A percentile compares a stretch with the other conserved stretches of the same genome.
Evolutionary conservation across 2,329 filamentous ascomycete genomes (phyloP).

Genomic region (Fusarium virguliforme): DNA sequence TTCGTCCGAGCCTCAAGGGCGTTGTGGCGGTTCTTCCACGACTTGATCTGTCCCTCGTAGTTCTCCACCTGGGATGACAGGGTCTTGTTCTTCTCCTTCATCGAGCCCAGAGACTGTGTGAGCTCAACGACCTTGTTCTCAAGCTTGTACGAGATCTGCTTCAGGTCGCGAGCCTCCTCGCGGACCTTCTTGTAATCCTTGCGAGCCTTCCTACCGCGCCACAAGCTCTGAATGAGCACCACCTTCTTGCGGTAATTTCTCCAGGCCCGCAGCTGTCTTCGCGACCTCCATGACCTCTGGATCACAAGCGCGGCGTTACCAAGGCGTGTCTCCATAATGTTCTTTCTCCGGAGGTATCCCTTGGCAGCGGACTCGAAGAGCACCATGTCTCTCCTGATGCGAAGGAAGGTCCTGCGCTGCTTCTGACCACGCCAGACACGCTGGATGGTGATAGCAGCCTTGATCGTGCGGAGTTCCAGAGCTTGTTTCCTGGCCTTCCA

Average conservation of each 20-base stretch:
- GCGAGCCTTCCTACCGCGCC: constrained; percentile 88
- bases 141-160: constrained; percentile 99
- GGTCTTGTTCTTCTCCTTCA: constrained; percentile 95
- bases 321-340: constrained; percentile 93
- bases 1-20: constrained; percentile 90
- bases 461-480: constrained; percentile 85
- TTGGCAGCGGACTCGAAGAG: constrained; percentile 92
- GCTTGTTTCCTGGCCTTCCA: constrained; percentile 83
- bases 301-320: constrained; percentile 93
- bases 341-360: constrained; percentile 90
- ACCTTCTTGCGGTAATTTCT: constrained; percentile 91
- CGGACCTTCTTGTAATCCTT: constrained; percentile 90
- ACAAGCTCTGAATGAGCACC: constrained; percentile 90
- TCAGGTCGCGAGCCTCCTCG: constrained; percentile 96
- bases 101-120: constrained; percentile 91
- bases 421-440: constrained; percentile 94
- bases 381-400: constrained; percentile 87
- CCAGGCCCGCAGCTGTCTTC: constrained; percentile 85
- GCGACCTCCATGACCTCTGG: constrained; percentile 89
- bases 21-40: constrained; percentile 94
- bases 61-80: constrained; percentile 91
- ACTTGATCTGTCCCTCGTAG: constrained; percentile 96
- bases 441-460: constrained; percentile 94
- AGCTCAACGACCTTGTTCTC: constrained; percentile 99
- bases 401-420: constrained; percentile 84